Evolutionary conservation across 2,329 filamentous ascomycete species (phyloP).

Genomic region (Neonectria punicea): DNA sequence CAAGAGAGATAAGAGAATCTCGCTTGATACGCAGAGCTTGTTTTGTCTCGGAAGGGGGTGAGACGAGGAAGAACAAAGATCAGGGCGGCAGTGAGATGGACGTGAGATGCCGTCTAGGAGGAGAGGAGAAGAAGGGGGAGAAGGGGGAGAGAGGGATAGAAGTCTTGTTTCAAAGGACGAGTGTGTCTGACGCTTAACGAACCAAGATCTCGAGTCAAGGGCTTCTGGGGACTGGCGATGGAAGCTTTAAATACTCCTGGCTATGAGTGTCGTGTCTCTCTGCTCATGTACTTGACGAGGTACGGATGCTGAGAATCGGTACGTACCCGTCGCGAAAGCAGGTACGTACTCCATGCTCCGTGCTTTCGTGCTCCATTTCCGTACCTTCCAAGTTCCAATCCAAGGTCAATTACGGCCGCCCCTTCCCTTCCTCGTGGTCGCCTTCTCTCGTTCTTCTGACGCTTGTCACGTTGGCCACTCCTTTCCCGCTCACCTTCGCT

Average conservation of each 20-base stretch:
- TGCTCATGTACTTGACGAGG: slow-evolving; percentile 23
- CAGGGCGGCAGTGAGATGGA: slow-evolving; percentile 18
- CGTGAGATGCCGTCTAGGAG: slow-evolving; percentile 31
- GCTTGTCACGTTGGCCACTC: slow-evolving; percentile 26
- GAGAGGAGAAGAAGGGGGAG: slow-evolving; percentile 16
- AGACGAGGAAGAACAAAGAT: slow-evolving; percentile 19
- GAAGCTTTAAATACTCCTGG: slow-evolving; percentile 44
- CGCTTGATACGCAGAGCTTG: slow-evolving; percentile 41
- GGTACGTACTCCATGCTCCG: not conserved
- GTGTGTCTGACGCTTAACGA: slow-evolving; percentile 36
- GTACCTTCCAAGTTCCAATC: slow-evolving; percentile 23
- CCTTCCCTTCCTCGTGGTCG: slow-evolving; percentile 18
- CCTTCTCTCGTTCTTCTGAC: slow-evolving; percentile 22
- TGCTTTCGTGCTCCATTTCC: slow-evolving; percentile 7
- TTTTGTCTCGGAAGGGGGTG: slow-evolving; percentile 18
- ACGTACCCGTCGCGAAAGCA: slow-evolving; percentile 21
- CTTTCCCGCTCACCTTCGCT: slow-evolving; percentile 21
- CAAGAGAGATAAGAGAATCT: slow-evolving; percentile 42
- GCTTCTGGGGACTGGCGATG: slow-evolving; percentile 37
- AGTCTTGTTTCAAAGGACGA: slow-evolving; percentile 24
- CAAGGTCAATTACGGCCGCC: slow-evolving; percentile 22
- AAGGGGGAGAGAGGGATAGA: slow-evolving; percentile 17
- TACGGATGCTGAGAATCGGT: slow-evolving; percentile 10
- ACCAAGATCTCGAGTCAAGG: slow-evolving; percentile 30
- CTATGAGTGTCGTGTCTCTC: slow-evolving; percentile 33